Base-by-base conservation (phyloP, 2,329 filamentous ascomycete genomes). In the Fusarium fujikuroi region DNA sequence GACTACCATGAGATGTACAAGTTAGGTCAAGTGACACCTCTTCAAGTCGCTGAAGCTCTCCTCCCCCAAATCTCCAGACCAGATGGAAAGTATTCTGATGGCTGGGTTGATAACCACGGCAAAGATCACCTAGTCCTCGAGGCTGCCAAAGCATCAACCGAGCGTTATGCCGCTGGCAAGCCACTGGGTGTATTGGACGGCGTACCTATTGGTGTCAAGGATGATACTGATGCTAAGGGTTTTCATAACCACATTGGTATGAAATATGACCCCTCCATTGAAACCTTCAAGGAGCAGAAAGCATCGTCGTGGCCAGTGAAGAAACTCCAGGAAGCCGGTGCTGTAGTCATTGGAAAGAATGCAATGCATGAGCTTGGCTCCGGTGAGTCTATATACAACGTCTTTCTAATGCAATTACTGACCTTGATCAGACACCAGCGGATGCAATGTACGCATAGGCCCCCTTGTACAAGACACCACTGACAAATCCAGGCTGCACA, bases 291-390 rank as follows among this genome's bases (percentile, higher is more conserved):
- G 60, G 83, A 87, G 69, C 85, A 78, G 72, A 85, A 77, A 79
- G 82, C 86, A 69, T 93, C 93, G 0, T 87, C 86, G 9, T 95
- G 92, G 92, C 93, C 92, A 65, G 89, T 94, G 9, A 84, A 85
- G 79, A 90, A 91, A 83, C 88, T 94, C 81, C 87, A 92, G 77
- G 91, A 93, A 66, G 91, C 91, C 2, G 94, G 94, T 4, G 94
- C 92, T 4, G 84, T 97, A 28, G 85, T 94, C 58, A 84, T 95
- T 63, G 94, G 92, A 25, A 95, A 94, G 84, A 89, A 91, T 67
- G 92, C 88, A 57, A 96, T 95, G 92, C 93, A 94, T 80, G 94
- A 94, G 82, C 81, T 95, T 43, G 94, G 94, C 3, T 88, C 93
- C 76, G 85, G 85, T 86, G 69, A 68, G 91, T 89, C 83, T 44